These are phyloP conservation scores for Leccinum subgranulosum DNA, from an alignment of 768 basidiomycete species.

Conservation along the genomic window DNA sequence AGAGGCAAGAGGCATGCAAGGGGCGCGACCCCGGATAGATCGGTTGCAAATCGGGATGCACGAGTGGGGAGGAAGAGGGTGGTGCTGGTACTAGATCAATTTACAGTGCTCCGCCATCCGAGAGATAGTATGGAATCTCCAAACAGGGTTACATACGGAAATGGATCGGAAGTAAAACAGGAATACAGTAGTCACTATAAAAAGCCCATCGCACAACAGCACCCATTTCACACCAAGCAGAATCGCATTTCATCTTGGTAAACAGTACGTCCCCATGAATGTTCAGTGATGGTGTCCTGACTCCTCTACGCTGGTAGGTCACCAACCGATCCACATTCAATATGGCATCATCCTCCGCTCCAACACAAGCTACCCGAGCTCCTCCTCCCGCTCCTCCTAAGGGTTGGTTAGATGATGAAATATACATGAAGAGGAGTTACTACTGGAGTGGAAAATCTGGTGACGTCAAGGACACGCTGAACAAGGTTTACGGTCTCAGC, in stretches of 20 bases:
- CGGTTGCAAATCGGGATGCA: no score
- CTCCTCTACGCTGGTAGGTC: background rate
- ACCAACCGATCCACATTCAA: background rate
- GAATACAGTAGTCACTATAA: no score
- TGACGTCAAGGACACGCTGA: background rate
- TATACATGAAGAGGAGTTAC: background rate
- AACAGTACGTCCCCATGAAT: background rate
- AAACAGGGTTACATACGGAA: no score
- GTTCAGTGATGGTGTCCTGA: background rate
- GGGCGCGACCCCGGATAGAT: no score
- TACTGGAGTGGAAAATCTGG: background rate
- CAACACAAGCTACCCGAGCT: background rate
- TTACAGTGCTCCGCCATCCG: no score
- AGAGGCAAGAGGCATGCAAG: no score
- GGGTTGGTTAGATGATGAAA: constrained; percentile 1
- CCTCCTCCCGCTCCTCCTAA: background rate
- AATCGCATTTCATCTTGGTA: background rate
- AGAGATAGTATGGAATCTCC: no score
- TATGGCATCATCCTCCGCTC: background rate
- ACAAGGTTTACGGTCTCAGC: background rate
- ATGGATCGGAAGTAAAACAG: no score
- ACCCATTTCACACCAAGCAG: no score
- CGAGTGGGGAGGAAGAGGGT: no score
- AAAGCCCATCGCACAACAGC: no score
- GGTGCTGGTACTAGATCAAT: no score